phyloP scores from a whole-genome alignment of 352 stramenopile genomes.

The Phytophthora meadii region DNA sequence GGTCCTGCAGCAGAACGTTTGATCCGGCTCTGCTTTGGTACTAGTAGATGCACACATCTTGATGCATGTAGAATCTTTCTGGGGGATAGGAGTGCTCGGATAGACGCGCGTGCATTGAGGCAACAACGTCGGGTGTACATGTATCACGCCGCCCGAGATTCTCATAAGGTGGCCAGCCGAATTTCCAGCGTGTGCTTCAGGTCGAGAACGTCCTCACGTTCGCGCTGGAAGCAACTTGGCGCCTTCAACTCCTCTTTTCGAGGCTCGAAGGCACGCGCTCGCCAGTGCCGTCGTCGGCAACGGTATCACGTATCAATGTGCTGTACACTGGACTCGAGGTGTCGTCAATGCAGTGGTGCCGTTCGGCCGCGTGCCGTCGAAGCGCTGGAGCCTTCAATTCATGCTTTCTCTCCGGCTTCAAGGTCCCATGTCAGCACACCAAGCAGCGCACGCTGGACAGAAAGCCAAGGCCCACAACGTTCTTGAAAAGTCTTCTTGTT shows the following conservation, averaged over 20 bases:
- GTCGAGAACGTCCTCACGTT: neutral
- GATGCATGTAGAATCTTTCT: neutral
- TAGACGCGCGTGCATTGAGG: neutral
- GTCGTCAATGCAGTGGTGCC: constrained; percentile 1
- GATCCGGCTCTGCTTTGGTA: constrained; percentile 1
- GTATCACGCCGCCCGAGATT: neutral
- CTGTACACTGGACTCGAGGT: constrained; percentile 4
- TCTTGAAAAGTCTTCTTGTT: neutral
- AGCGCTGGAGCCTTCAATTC: neutral
- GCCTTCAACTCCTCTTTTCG: neutral
- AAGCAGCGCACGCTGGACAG: constrained; percentile 2
- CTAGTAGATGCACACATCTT: neutral
- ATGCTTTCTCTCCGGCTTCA: constrained; percentile 1
- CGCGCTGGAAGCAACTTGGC: neutral
- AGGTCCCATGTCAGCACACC: neutral
- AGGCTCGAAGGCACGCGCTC: constrained; percentile 4
- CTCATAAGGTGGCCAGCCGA: no score
- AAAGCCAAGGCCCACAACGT: neutral
- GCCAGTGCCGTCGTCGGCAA: neutral
- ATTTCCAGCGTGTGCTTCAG: neutral
- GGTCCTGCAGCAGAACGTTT: neutral
- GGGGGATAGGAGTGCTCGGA: neutral
- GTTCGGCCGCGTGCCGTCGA: neutral
- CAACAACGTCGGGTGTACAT: neutral
- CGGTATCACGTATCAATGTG: constrained; percentile 2